These are phyloP conservation scores for Pelargonium fulgidum DNA, from an alignment of 441 rosid genomes.

Conservation along the genomic window DNA sequence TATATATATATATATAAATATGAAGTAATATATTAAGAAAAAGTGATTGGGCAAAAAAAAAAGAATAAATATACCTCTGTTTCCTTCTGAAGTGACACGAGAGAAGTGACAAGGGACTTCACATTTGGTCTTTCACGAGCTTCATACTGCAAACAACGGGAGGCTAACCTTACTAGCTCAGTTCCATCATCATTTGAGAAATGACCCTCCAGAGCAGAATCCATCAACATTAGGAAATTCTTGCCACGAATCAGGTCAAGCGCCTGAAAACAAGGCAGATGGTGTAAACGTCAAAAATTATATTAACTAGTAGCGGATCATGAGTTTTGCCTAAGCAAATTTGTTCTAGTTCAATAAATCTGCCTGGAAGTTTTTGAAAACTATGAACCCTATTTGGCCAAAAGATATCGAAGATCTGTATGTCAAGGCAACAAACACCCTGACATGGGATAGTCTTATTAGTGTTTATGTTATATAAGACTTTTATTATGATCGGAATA, in stretches of 20 bases:
- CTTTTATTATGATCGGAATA: too few species aligned
- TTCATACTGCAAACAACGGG: slow-evolving; percentile 63
- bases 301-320: too few species aligned
- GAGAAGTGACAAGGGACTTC: slow-evolving; percentile 49
- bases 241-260: slow-evolving; percentile 64
- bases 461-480: too few species aligned
- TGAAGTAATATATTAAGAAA: not conserved
- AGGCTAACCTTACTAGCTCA: slow-evolving; percentile 55
- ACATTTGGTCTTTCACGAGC: slow-evolving; percentile 57
- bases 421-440: too few species aligned
- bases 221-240: slow-evolving; percentile 55
- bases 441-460: too few species aligned
- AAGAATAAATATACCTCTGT: slow-evolving; percentile 34
- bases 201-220: slow-evolving; percentile 71
- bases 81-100: slow-evolving; percentile 52
- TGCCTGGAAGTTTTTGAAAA: too few species aligned
- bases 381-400: too few species aligned
- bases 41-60: not conserved
- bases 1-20: not conserved
- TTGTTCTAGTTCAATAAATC: too few species aligned
- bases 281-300: too few species aligned
- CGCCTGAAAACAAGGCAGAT: slow-evolving; percentile 34
- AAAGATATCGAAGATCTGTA: too few species aligned
- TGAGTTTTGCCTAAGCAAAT: too few species aligned
- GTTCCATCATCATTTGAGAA: slow-evolving; percentile 59